Base-by-base conservation (phyloP, 2,329 filamentous ascomycete species). In the Arthrobotrys pseudoclavata region DNA sequence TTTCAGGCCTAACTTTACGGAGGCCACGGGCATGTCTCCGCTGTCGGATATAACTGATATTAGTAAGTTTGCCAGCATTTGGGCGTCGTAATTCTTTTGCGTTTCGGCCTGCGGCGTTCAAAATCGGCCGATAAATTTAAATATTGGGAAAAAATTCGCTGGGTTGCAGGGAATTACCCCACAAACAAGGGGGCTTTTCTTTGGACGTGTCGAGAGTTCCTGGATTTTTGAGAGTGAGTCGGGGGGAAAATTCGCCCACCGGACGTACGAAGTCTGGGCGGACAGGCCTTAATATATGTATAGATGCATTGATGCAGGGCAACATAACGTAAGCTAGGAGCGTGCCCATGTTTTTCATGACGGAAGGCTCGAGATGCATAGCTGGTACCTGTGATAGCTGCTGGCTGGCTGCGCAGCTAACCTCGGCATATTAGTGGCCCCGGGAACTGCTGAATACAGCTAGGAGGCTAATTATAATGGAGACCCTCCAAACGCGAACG, bases 361-460 rank as follows among this genome's bases (percentile, higher is more conserved):
- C 50, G 37, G 48, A 37, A 48, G 52, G 53, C 53, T 31, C 47
- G 47, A 66, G 45, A 66, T 45, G 42, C 42, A 45, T 45, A 13
- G 45, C 18, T 53, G 60, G 24, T 40, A 13, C 37, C 37, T 15
- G 37, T 50, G 29, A 37, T 31, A 20, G 37, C 20, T 18, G 12
- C 10, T 31, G 55, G 31, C 18, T 22, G 10, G 26, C 34, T 37
- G 5, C 9, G 26, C 20, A 29, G 64, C 29, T 72, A 72, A 72
- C 69, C 69, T 72, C 69, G 69, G 69, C 69, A 47, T 15, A 50
- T 50, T 29, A 57, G 26, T 60, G 31, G 61, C 40, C 37, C 48
- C 60, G 48, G 69, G 29, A 72, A 31, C 60, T 72, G 69, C 69
- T 72, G 42, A 66, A 72, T 72, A 62, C 48, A 42, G 68, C 37